Conservation (phyloP, 179 eudicot species). For the Camellia oleifera region DNA sequence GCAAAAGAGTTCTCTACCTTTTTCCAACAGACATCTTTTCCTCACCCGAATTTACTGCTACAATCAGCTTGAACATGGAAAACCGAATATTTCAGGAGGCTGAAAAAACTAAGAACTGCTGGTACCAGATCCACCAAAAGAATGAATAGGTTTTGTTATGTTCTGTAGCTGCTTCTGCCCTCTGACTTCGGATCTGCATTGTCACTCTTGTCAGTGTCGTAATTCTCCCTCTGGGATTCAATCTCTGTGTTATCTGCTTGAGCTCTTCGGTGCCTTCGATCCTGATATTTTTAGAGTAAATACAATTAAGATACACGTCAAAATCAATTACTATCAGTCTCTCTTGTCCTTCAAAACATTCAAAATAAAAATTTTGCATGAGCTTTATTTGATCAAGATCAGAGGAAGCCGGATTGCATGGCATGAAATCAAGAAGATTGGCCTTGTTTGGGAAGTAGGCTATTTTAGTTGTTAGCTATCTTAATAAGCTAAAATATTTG, state of each 20-base stretch:
- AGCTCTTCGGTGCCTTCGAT: constrained; percentile 62
- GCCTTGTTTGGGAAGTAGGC: too few species aligned
- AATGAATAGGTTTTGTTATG: constrained; percentile 17
- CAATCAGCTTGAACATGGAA: background rate
- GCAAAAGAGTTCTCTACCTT: background rate
- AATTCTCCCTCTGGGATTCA: constrained; percentile 56
- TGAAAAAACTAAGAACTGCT: constrained; percentile 4
- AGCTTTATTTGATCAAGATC: too few species aligned
- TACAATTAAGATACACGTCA: background rate
- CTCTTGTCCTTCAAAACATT: background rate
- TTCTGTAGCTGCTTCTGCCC: constrained; percentile 33
- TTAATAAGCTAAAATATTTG: too few species aligned
- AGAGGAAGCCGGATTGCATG: too few species aligned
- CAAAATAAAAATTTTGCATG: background rate
- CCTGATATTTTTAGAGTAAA: constrained; percentile 33
- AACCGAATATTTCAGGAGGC: background rate
- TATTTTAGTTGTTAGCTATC: too few species aligned
- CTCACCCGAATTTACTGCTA: background rate
- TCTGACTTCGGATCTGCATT: constrained; percentile 55
- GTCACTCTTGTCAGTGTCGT: constrained; percentile 78
- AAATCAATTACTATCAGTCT: background rate
- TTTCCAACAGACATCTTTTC: background rate
- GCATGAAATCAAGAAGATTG: too few species aligned
- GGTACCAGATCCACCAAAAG: constrained; percentile 9
- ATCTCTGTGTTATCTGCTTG: constrained; percentile 58